phyloP scores from a whole-genome alignment of 1,139 yeast genomes.

The Blastobotrys malaysiensis region DNA sequence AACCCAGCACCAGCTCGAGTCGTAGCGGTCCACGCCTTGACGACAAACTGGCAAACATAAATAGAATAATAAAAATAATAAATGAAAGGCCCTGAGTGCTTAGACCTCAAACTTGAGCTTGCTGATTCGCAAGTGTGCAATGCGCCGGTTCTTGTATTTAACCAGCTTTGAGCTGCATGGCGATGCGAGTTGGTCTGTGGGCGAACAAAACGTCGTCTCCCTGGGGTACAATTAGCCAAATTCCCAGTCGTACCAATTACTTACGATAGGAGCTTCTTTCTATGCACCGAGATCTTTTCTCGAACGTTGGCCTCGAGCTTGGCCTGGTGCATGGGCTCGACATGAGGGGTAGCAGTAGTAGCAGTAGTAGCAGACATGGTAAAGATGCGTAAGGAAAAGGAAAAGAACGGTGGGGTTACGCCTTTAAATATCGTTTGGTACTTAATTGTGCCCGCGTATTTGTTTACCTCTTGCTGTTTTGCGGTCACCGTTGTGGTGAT shows the following conservation, averaged over 20 bases:
- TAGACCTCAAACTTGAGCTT: slow-evolving; percentile 9
- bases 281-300: slow-evolving; percentile 18
- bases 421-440: background rate
- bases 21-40: background rate
- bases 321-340: slow-evolving; percentile 19
- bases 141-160: slow-evolving; percentile 18
- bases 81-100: background rate
- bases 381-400: background rate
- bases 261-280: slow-evolving; percentile 22
- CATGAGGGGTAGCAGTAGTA: background rate
- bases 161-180: slow-evolving; percentile 24
- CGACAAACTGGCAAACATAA: background rate
- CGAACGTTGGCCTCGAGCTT: slow-evolving; percentile 11
- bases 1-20: background rate
- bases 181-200: slow-evolving; percentile 24
- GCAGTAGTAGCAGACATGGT: background rate
- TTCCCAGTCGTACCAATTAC: slow-evolving; percentile 6
- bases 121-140: slow-evolving; percentile 9
- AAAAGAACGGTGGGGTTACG: background rate
- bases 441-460: background rate
- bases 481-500: background rate
- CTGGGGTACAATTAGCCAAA: slow-evolving; percentile 8
- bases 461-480: background rate
- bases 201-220: slow-evolving; percentile 23
- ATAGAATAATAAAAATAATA: background rate